Percentiles rank a stretch among this genome's conserved stretches.
Evolutionary conservation across 2,329 filamentous ascomycete species (phyloP).

Genomic region (Pseudogymnoascus sp.): DNA sequence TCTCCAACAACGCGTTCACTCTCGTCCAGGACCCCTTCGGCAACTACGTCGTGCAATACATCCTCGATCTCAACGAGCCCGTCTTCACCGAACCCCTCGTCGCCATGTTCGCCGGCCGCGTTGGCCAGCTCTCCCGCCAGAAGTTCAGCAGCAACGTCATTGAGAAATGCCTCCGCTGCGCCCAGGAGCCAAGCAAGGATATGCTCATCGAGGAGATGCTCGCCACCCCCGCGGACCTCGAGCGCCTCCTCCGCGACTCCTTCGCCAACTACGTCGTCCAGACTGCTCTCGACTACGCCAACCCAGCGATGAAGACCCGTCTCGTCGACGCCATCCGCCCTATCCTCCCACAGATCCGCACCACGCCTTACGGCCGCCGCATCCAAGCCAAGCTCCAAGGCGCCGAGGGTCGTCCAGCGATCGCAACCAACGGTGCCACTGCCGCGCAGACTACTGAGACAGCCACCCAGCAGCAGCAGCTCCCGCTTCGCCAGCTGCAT

Average conservation of each 20-base stretch:
- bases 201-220: conserved; percentile 80
- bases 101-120: conserved; percentile 65
- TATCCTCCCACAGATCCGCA: conserved; percentile 73
- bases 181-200: conserved; percentile 64
- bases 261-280: conserved; percentile 98
- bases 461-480: conserved; percentile 14
- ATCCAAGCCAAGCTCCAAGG: conserved; percentile 79
- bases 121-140: conserved; percentile 71
- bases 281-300: conserved; percentile 82
- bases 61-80: conserved; percentile 84
- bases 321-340: conserved; percentile 81
- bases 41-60: conserved; percentile 98
- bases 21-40: conserved; percentile 96
- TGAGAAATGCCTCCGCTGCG: conserved; percentile 88
- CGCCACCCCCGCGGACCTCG: conserved; percentile 62
- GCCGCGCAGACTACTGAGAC: neutral
- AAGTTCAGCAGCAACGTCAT: conserved; percentile 99
- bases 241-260: conserved; percentile 80
- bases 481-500: conserved; percentile 21
- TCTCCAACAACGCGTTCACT: conserved; percentile 78
- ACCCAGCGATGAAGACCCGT: conserved; percentile 60
- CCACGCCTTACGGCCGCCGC: conserved; percentile 88
- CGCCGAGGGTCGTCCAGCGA: conserved; percentile 34
- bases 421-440: neutral
- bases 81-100: conserved; percentile 86